Evolutionary conservation across 2,329 filamentous ascomycete species (phyloP), one percentile per base, ranked within the genome.

Genomic region (Ceratocystiopsis minuta): DNA sequence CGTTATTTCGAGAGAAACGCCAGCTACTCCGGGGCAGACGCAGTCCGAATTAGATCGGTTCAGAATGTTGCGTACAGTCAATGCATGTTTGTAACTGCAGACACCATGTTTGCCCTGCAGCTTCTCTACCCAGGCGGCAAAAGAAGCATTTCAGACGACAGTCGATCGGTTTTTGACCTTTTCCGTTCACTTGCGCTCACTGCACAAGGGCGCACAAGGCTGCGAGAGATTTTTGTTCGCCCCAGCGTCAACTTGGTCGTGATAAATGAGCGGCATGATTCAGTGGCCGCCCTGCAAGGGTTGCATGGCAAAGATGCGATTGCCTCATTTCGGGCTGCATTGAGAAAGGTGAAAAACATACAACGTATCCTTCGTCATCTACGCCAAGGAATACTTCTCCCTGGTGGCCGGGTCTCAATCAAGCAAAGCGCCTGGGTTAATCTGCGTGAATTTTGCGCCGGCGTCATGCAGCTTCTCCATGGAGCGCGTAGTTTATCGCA

Each of bases 171-270:
- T 0, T 94, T 81, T 55, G 87, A 83, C 0, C 62, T 96, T 0
- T 92, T 95, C 46, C 75, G 80, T 44, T 67, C 75, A 43, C 63
- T 90, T 28, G 76, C 80, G 20, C 70, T 70, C 43, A 95, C 86
- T 4, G 70, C 80, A 1, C 86, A 95, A 55, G 90, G 90, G 0
- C 84, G 75, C 50, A 54, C 63, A 20, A 68, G 71, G 36, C 66
- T 98, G 6, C 78, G 82, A n/a, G 78, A 83, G 51, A 70, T 81
- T 40, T 90, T 98, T 49, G 62, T 95, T 9, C 75, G 81, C 0
- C 90, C 90, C 17, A 83, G 76, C 28, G 64, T 78, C 20, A 70
- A 90, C 45, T 54, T 82, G 1, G 57, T 65, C 1, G 52, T 78
- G 6, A 90, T 98, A 48, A 62, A 66, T 3, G 72, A 80, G 53